A percentile compares a stretch with the other conserved stretches of the same genome.
Evolutionary conservation across 2,329 filamentous ascomycete genomes (phyloP).

Genomic region (Ceratocystis huliohia): DNA sequence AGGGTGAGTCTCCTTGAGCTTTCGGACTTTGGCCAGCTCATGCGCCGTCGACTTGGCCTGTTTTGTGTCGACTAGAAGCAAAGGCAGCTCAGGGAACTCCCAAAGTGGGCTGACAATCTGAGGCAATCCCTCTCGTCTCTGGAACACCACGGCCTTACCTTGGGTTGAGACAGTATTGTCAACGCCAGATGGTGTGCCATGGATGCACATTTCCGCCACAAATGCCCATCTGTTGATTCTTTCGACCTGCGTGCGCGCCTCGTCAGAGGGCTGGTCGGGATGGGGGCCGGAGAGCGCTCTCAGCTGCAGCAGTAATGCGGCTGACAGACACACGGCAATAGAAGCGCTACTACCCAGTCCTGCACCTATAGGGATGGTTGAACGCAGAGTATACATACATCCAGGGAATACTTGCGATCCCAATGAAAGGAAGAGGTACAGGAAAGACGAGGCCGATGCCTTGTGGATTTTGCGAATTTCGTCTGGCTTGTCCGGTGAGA

Average conservation of each 20-base stretch:
- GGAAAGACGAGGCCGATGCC: conserved; percentile 68
- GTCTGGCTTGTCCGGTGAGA: conserved; percentile 55
- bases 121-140: conserved; percentile 36
- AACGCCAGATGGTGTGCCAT: conserved; percentile 90
- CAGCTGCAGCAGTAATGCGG: conserved; percentile 75
- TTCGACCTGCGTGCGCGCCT: conserved; percentile 82
- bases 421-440: conserved; percentile 85
- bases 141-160: conserved; percentile 88
- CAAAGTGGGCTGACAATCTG: conserved; percentile 58
- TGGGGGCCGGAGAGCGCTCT: conserved; percentile 82
- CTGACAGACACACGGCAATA: conserved; percentile 75
- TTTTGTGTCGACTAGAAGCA: conserved; percentile 79
- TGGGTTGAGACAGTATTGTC: conserved; percentile 93
- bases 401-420: conserved; percentile 66
- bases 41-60: conserved; percentile 73
- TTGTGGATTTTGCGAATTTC: conserved; percentile 73
- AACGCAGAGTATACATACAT: conserved; percentile 80
- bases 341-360: conserved; percentile 91
- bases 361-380: conserved; percentile 83
- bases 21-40: conserved; percentile 77
- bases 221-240: conserved; percentile 97
- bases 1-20: conserved; percentile 58
- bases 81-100: conserved; percentile 81
- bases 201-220: conserved; percentile 92
- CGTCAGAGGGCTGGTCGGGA: conserved; percentile 74